phyloP scores from a whole-genome alignment of 805 yeast species.

The Saccharomycopsis fibuligera region DNA sequence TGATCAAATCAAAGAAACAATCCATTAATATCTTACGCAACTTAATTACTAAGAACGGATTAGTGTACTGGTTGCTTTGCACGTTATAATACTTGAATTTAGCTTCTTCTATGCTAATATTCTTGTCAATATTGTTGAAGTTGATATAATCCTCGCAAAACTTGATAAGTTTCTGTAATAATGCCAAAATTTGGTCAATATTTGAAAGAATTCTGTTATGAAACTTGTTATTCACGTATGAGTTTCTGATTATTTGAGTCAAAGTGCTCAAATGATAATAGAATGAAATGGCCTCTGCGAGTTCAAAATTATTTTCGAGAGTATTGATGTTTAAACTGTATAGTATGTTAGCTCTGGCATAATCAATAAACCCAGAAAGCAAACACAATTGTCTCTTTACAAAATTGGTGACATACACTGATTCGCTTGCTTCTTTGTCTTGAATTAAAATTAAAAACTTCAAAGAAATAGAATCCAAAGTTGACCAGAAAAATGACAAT shows the following conservation, averaged over 20 bases:
- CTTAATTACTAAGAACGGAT: constrained; percentile 11
- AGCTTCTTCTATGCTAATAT: not conserved
- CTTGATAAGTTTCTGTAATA: constrained; percentile 10
- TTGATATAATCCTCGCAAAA: constrained; percentile 17
- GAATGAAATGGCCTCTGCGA: constrained; percentile 11
- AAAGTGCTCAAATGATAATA: constrained; percentile 14
- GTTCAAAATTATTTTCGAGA: constrained; percentile 3
- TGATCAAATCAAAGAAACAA: constrained; percentile 9
- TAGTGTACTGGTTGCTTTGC: constrained; percentile 11
- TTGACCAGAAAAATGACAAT: constrained; percentile 10
- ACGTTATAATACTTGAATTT: constrained; percentile 2
- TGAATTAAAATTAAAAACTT: constrained; percentile 14
- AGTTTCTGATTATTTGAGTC: constrained; percentile 12
- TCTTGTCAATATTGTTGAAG: not conserved
- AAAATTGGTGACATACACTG: constrained; percentile 6
- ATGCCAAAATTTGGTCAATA: constrained; percentile 8
- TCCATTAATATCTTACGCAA: constrained; percentile 4
- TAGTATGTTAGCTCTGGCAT: not conserved
- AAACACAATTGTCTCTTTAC: not conserved
- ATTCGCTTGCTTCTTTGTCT: constrained; percentile 16
- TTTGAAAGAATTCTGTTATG: constrained; percentile 15
- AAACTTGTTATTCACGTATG: constrained; percentile 3
- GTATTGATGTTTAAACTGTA: constrained; percentile 9
- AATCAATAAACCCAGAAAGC: not conserved
- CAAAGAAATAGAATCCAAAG: constrained; percentile 9